Evolutionary conservation across 176 grass and related monocot genomes (phyloP), one percentile per base, ranked within the genome.

Genomic region (Thinopyrum elongatum): DNA sequence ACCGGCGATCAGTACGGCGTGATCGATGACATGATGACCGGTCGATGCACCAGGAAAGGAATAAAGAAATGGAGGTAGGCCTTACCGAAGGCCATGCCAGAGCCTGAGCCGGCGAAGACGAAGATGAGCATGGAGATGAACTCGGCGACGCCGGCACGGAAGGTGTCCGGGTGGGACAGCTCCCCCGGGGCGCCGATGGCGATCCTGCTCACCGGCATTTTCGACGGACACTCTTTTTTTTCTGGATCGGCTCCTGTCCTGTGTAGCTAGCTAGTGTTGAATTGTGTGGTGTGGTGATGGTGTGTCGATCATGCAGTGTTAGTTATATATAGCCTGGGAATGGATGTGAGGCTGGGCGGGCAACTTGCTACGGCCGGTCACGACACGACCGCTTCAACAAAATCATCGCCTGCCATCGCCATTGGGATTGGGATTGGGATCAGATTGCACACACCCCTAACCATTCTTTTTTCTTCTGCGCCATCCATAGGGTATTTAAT

Each of bases 71-170:
- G 26, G 2, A 1, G 67, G 7, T 15, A 9, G 25, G 46, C 0
- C 76, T 67, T 81, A 94, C 94, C 87, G 78, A 97, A 94, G 22
- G 92, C 92, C 92, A 94, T 90, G 41, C 88, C 81, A 72, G 95
- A 94, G 67, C 95, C 95, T 1, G 89, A 89, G 78, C 95, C 90
- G 58, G 92, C 86, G 79, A 97, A 97, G 92, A 97, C 92, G 81
- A 97, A 97, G 78, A 97, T 94, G 86, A 94, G 92, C 68, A 89
- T 92, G 63, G 90, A 97, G 80, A 94, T 91, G 86, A 97, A 92
- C 90, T 94, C 95, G 30, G 95, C 85, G 39, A 97, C 78, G 21
- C 88, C 90, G 76, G 92, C 92, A 33, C 87, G 90, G 70, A 91
- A 74, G 35, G 86, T 87, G 67, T 83, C 85, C 19, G 87, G 83